Base-by-base conservation (phyloP, 2,329 filamentous ascomycete species). In the Biscogniauxia mediterranea region DNA sequence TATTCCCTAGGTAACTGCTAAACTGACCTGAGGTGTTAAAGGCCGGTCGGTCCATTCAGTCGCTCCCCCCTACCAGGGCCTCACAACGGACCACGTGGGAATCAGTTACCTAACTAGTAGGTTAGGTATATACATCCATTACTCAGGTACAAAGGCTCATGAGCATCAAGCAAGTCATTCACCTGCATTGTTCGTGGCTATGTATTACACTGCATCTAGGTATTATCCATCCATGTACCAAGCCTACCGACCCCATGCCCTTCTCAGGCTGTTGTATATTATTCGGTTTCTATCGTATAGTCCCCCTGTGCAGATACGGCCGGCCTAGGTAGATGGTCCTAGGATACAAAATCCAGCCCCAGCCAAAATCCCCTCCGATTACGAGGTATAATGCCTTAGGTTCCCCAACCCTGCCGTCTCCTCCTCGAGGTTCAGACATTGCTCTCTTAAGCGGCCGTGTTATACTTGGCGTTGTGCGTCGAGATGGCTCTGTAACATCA, bases 401-500 rank as follows among this genome's bases (percentile, higher is more conserved):
- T 46, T 4, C 11, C 15, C 11, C 11, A 46, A 46, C 13, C 17
- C 38, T n/a, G 5, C 6, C 7, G 13, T 46, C 11, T 11, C 6
- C 15, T 17, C 11, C 38, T 17, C 13, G 13, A 46, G 38, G 17
- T 46, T 32, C 28, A 13, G 38, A 5, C 15, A 46, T 46, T 70
- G 74, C 77, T 59, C 59, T 59, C 11, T 73, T 17, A 46, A 46
- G 38, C 38, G 3, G 38, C 15, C 38, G 38, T 9, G 17, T 88
- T 79, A 73, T 94, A 94, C 79, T 92, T 93, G 69, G 85, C 84
- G 76, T 89, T 81, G 79, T 94, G 91, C 54, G 84, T 91, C 59
- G 87, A 74, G 74, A 95, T 93, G 64, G 91, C 90, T 78, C 91
- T 92, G 71, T 60, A 53, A 21, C 54, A 61, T 20, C 7, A 11